Evolutionary conservation across 2,329 filamentous ascomycete genomes (phyloP), one percentile per base, ranked within the genome.

Genomic region (Fusarium nurragi): DNA sequence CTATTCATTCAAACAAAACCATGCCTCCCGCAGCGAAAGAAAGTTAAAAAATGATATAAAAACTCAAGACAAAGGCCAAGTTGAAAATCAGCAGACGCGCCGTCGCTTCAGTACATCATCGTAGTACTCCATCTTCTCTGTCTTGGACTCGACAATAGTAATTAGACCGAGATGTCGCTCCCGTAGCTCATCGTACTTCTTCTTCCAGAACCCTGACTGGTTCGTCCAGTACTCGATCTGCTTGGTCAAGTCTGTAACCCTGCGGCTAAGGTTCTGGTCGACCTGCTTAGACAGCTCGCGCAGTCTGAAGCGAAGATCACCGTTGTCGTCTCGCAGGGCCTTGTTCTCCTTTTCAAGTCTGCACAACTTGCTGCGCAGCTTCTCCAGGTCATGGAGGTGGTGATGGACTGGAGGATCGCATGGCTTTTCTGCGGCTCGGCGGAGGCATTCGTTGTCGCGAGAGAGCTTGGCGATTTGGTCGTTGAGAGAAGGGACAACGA

Each of bases 361-460:
- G 41, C 70, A 69, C 47, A 77, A 65, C 60, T 75, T 76, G 56
- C 74, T 64, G 4, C 74, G 72, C 12, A 80, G 65, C 40, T 70
- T 71, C 25, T 77, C 75, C 25, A 76, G 51, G 45, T 79, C 76
- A 40, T 52, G 69, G 44, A 54, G 69, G 40, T 60, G 47, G 10
- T 60, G 40, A 12, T 60, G 54, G n/a, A 59, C 21, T 16, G 75
- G 72, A 32, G 59, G 57, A 16, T 54, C 74, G n/a, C 74, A 68
- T 2, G 69, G 67, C 25, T 68, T 74, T 26, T 80, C 77, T 34
- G 77, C 60, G 8, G 75, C 73, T n/a, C 73, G 75, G 13, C 79
- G 76, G 6, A 83, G 74, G 9, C 74, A 71, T 16, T 74, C 70
- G 62, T 81, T 81, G 28, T 82, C 78, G 16, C 73, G 73, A 4